Conservation (phyloP, 2,329 filamentous ascomycete genomes). For the Septoria petroselini region DNA sequence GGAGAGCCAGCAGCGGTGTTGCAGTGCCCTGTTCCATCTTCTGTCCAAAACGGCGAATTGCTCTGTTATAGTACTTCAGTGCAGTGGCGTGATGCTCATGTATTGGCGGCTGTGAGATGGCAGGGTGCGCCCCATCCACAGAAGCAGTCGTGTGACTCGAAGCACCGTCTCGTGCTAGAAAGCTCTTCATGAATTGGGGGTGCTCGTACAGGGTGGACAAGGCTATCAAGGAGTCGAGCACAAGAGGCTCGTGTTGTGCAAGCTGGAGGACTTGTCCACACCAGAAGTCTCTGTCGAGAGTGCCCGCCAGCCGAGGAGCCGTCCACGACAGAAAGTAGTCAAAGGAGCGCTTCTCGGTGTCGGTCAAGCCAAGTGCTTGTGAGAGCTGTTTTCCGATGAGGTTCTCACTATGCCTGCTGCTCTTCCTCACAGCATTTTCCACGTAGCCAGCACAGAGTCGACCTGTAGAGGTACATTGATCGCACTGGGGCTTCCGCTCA, state of each 20-base stretch:
- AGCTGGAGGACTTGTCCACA: slow-evolving; percentile 29
- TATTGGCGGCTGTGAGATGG: slow-evolving; percentile 5
- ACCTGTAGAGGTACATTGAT: slow-evolving; percentile 52
- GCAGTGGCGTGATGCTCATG: slow-evolving; percentile 21
- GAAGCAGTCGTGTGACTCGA: not conserved
- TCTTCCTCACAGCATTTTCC: slow-evolving; percentile 41
- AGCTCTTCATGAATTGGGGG: slow-evolving; percentile 24
- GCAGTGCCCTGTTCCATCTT: slow-evolving; percentile 16
- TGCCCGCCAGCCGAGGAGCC: slow-evolving; percentile 24
- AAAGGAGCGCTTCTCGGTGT: slow-evolving; percentile 21
- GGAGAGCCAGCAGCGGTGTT: slow-evolving; percentile 24
- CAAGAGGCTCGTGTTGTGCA: slow-evolving; percentile 27
- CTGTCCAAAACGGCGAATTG: slow-evolving; percentile 22
- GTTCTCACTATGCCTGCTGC: not conserved
- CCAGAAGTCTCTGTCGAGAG: slow-evolving; percentile 30
- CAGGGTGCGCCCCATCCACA: slow-evolving; percentile 5
- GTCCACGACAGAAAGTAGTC: slow-evolving; percentile 27
- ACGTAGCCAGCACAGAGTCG: slow-evolving; percentile 47
- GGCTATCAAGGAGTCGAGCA: slow-evolving; percentile 25
- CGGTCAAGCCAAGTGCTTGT: slow-evolving; percentile 4
- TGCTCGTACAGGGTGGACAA: slow-evolving; percentile 29
- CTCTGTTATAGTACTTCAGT: slow-evolving; percentile 29
- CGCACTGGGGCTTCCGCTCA: slow-evolving; percentile 51
- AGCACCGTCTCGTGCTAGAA: slow-evolving; percentile 1
- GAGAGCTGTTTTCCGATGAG: slow-evolving; percentile 8